These are phyloP conservation scores for Leccinum solheimii DNA, from an alignment of 1,284 basidiomycete genomes.

Conservation along the genomic window DNA sequence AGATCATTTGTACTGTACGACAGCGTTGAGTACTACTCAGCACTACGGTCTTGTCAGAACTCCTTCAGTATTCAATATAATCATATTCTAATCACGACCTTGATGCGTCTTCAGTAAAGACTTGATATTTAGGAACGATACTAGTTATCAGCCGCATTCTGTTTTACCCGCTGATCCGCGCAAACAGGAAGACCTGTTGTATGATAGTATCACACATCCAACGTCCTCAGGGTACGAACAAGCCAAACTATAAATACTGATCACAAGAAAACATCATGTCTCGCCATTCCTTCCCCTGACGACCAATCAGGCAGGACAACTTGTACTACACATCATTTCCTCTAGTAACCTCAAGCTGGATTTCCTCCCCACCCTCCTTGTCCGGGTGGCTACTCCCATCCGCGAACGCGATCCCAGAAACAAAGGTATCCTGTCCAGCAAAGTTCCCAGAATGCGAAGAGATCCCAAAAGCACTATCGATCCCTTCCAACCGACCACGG, in stretches of 20 bases:
- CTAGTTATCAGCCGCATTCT: too few relatives aligned
- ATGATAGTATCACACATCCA: too few relatives aligned
- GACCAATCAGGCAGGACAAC: background rate
- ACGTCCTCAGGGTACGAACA: background rate
- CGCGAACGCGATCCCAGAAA: background rate
- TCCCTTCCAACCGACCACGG: background rate
- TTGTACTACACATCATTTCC: background rate
- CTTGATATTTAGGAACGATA: too few relatives aligned
- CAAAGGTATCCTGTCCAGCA: background rate
- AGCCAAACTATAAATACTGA: background rate
- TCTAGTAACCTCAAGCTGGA: background rate
- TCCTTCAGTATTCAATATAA: too few relatives aligned
- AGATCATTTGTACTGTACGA: too few relatives aligned
- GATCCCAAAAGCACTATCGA: background rate
- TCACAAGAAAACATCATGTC: background rate
- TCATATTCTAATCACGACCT: too few relatives aligned
- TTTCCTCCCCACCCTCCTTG: background rate
- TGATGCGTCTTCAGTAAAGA: too few relatives aligned
- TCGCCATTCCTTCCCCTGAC: background rate
- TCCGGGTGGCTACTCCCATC: background rate
- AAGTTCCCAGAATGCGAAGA: background rate
- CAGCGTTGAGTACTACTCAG: too few relatives aligned
- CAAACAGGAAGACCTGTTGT: too few relatives aligned
- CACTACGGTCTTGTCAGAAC: too few relatives aligned
- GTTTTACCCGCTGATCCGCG: too few relatives aligned